Percentiles rank a stretch among this genome's conserved stretches.
Conservation (phyloP, 345 rosid genomes). For the Citrus australasica region DNA sequence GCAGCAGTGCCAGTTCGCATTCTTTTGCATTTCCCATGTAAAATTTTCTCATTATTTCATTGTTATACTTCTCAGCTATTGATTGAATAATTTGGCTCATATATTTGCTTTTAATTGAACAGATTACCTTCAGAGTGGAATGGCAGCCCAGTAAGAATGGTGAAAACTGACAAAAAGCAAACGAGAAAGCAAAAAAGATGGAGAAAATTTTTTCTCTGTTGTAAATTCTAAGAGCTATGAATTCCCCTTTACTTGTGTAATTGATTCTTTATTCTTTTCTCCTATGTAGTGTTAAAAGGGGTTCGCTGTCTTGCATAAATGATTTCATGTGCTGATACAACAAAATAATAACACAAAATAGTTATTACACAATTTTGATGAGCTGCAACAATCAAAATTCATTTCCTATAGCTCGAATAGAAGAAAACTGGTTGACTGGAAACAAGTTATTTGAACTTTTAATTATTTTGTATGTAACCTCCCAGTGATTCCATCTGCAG, state of each 20-base stretch:
- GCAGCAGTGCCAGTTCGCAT: constrained; percentile 26
- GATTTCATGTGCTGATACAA: background rate
- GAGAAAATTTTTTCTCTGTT: constrained; percentile 32
- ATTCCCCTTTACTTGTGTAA: background rate
- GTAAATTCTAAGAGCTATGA: constrained; percentile 24
- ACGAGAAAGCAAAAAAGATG: constrained; percentile 23
- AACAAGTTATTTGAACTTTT: too few species aligned
- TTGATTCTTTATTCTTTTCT: background rate
- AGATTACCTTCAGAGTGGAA: constrained; percentile 43
- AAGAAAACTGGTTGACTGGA: too few species aligned
- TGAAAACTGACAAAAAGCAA: constrained; percentile 18
- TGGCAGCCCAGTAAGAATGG: constrained; percentile 47
- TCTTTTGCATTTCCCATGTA: constrained; percentile 49
- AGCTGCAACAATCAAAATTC: too few species aligned
- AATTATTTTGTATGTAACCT: too few species aligned
- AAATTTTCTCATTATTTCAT: background rate
- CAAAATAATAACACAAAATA: background rate
- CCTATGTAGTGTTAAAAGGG: background rate
- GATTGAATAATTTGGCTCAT: background rate
- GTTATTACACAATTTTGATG: too few species aligned
- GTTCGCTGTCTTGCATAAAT: background rate
- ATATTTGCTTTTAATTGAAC: background rate
- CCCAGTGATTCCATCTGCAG: too few species aligned
- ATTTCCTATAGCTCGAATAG: too few species aligned
- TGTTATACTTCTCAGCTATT: background rate